These are phyloP conservation scores for Lactifluus piperatus DNA, from an alignment of 768 basidiomycete genomes.

Conservation along the genomic window DNA sequence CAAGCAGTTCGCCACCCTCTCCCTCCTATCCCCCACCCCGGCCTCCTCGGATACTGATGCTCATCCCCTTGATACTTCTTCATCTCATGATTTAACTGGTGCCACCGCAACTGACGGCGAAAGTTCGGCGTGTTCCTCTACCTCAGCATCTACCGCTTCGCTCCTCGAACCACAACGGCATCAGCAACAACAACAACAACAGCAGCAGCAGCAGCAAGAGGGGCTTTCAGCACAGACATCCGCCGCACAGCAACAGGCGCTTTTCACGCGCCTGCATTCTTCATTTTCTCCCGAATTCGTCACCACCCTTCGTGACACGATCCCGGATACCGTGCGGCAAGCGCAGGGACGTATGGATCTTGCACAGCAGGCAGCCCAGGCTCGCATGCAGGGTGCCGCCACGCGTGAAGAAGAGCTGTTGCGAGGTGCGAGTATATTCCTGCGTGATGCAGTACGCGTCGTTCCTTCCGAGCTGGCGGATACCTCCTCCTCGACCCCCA, in stretches of 20 bases:
- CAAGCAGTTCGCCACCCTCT: constrained; percentile 42
- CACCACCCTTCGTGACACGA: constrained; percentile 52
- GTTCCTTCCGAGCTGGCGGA: constrained; percentile 63
- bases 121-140: constrained; percentile 20
- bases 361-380: constrained; percentile 56
- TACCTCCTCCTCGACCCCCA: background rate
- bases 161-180: background rate
- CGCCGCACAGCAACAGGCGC: constrained; percentile 29
- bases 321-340: constrained; percentile 45
- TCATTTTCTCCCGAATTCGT: constrained; percentile 70
- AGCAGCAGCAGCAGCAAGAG: background rate
- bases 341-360: constrained; percentile 53
- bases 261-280: constrained; percentile 68
- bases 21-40: background rate
- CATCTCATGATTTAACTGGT: constrained; percentile 20
- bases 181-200: too few species aligned
- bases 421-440: constrained; percentile 41
- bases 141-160: constrained; percentile 13
- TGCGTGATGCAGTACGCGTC: constrained; percentile 83
- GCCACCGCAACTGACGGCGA: constrained; percentile 12
- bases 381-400: constrained; percentile 51
- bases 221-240: background rate
- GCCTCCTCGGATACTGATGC: constrained; percentile 14
- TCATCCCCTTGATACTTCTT: constrained; percentile 19
- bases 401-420: constrained; percentile 48